Base-by-base conservation (phyloP, 2,329 filamentous ascomycete genomes). In the Trichoderma semiorbis region DNA sequence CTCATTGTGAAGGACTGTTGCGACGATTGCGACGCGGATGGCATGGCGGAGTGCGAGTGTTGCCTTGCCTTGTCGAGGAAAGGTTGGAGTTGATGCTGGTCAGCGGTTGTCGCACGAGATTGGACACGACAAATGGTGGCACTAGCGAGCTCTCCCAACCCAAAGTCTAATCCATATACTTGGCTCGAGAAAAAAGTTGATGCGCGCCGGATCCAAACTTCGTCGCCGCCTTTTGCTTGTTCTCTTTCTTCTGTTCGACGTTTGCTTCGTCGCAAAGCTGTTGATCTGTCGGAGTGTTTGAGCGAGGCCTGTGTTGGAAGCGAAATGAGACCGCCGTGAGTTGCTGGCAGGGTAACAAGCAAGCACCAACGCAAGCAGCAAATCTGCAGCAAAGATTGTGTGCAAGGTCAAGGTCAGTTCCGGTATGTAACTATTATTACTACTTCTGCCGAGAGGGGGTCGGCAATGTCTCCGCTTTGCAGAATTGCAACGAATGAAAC, bases 1-100 rank as follows among this genome's bases (percentile, higher is more conserved):
- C 85, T 89, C 85, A 89, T 87, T 74, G 80, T 81, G 78, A 88
- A 88, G 62, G 87, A 87, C 69, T 88, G 85, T 73, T 89, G 87
- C 8, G 86, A 87, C 5, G 86, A 83, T 77, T 87, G 85, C 71
- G 85, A 85, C 77, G 84, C 83, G 69, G 83, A 82, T 70, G 82
- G 78, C 79, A 82, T 82, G 66, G 74, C 74, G 50, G 50, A 58
- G 12, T 3, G 34, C 28, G 60, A 26, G 36, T 43, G 34, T n/a
- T 43, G 39, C 39, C 39, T 43, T n/a, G 39, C 39, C 36, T 10
- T 43, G 39, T 28, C n/a, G 30, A 62, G 26, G 43, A 53, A 65
- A 65, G 39, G 39, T n/a, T n/a, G 64, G 30, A 7, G 62, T 24
- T 24, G 69, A 66, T 67, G 53, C 50, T 53, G 55, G 61, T 47